A percentile compares a stretch with the other conserved stretches of the same genome.
phyloP scores from a whole-genome alignment of 352 stramenopile species.

The Peronospora destructor region DNA sequence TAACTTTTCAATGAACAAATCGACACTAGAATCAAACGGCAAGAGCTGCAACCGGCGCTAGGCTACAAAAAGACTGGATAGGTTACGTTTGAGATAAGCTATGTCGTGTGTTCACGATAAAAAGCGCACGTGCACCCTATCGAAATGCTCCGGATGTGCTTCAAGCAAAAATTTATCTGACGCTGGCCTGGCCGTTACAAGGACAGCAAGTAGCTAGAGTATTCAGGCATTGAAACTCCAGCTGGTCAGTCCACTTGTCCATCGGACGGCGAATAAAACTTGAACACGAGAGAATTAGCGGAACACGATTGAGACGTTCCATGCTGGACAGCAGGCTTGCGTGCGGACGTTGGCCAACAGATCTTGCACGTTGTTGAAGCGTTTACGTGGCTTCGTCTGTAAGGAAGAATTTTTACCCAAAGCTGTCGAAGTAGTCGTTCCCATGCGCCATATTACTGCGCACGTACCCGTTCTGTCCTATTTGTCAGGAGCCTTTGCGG shows the following conservation, averaged over 20 bases:
- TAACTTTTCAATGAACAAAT: slow-evolving; percentile 26
- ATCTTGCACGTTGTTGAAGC: neutral
- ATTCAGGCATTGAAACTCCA: neutral
- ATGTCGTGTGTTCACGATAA: neutral
- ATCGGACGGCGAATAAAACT: slow-evolving; percentile 14
- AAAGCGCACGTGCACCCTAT: neutral
- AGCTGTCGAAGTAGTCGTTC: neutral
- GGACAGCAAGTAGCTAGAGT: too few relatives aligned
- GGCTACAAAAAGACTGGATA: neutral
- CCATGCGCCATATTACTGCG: slow-evolving; percentile 2
- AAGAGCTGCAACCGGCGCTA: neutral
- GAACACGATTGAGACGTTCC: slow-evolving; percentile 21
- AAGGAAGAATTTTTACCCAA: slow-evolving; percentile 13
- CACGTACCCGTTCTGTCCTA: slow-evolving; percentile 10
- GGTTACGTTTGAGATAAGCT: neutral
- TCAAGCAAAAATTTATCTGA: too few relatives aligned
- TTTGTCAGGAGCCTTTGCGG: neutral
- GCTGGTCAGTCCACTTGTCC: neutral
- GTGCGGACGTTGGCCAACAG: slow-evolving; percentile 13
- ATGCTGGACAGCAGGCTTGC: slow-evolving; percentile 7
- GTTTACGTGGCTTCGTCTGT: slow-evolving; percentile 7
- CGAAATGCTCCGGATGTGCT: too few relatives aligned
- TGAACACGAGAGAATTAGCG: slow-evolving; percentile 10
- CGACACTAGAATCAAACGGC: slow-evolving; percentile 10
- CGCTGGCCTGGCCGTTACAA: too few relatives aligned